Percentiles rank a stretch among this genome's conserved stretches.
These are phyloP conservation scores for Spatholobus suberectus DNA, from an alignment of 306 rosid species.

Conservation along the genomic window DNA sequence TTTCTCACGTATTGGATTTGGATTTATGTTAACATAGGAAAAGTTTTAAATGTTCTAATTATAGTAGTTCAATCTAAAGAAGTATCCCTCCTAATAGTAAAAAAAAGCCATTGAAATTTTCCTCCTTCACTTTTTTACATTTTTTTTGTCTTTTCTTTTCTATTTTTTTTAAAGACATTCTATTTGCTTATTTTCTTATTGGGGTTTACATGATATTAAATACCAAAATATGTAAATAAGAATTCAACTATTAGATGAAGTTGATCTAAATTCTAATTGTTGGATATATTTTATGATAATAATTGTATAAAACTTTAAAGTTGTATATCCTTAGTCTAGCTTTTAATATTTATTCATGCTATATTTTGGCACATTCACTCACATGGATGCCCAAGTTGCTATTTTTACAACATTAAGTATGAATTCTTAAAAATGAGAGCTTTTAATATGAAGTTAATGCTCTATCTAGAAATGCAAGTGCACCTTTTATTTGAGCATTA, in stretches of 20 bases:
- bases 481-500: no score
- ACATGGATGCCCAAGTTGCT: no score
- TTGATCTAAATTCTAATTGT: slow-evolving; percentile 7
- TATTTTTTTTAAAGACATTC: neutral
- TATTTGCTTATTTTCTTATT: slow-evolving; percentile 4
- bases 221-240: neutral
- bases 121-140: neutral
- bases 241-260: neutral
- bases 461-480: no score
- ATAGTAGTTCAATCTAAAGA: neutral
- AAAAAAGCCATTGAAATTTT: neutral
- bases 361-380: no score
- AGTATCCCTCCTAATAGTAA: neutral
- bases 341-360: no score
- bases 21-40: neutral
- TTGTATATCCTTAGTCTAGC: no score
- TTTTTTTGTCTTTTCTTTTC: no score
- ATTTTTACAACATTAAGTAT: no score
- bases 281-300: no score
- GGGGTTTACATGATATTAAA: neutral
- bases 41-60: neutral
- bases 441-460: no score
- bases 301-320: no score
- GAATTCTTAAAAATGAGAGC: no score
- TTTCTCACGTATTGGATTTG: neutral